Evolutionary conservation across 2,329 filamentous ascomycete genomes (phyloP).

Genomic region (Zarea fungicola): DNA sequence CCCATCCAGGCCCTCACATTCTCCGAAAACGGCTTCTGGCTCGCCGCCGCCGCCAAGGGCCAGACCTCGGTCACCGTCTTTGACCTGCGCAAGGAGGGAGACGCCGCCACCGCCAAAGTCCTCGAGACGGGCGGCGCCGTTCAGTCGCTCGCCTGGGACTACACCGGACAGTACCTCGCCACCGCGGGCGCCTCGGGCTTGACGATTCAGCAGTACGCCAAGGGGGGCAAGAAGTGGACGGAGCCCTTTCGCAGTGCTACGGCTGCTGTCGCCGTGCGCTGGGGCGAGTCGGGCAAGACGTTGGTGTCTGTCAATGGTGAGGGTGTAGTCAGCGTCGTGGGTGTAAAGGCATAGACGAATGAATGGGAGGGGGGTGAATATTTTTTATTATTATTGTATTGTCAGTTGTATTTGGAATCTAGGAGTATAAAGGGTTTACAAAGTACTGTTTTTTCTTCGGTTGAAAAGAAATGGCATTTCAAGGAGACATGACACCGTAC

Average conservation of each 20-base stretch:
- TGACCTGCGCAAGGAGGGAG: slow-evolving; percentile 87
- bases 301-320: slow-evolving; percentile 70
- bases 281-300: slow-evolving; percentile 70
- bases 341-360: slow-evolving; percentile 40
- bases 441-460: too few species aligned
- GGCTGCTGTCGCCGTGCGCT: slow-evolving; percentile 66
- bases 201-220: slow-evolving; percentile 84
- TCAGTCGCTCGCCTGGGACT: slow-evolving; percentile 80
- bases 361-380: not conserved
- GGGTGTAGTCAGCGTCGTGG: slow-evolving; percentile 69
- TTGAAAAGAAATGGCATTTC: too few species aligned
- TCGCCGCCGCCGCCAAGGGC: slow-evolving; percentile 74
- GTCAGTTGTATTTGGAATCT: not conserved
- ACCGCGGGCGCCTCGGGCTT: slow-evolving; percentile 74
- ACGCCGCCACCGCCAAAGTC: slow-evolving; percentile 73
- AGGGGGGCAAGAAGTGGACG: slow-evolving; percentile 81
- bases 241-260: slow-evolving; percentile 76
- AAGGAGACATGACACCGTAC: too few species aligned
- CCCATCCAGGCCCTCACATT: slow-evolving; percentile 75
- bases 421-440: not conserved
- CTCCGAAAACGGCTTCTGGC: slow-evolving; percentile 96
- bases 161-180: slow-evolving; percentile 88
- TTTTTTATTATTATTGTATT: not conserved
- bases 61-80: slow-evolving; percentile 80
- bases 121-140: slow-evolving; percentile 79